Percentiles rank a stretch among this genome's conserved stretches.
These are phyloP conservation scores for Aspergillus awamori DNA, from an alignment of 2,329 filamentous ascomycete species.

Conservation along the genomic window DNA sequence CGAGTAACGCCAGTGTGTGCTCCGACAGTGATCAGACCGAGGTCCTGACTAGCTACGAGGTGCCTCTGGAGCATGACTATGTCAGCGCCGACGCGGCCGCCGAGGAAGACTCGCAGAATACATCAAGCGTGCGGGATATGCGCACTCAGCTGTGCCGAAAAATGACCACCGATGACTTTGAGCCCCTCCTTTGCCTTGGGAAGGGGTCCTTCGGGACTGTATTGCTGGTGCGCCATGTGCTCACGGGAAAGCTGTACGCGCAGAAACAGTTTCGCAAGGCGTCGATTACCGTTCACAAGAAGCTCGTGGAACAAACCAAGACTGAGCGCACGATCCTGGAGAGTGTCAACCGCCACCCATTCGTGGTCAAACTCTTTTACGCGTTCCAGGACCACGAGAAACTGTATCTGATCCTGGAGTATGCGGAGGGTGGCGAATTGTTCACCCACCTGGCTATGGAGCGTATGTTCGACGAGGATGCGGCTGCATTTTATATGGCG, in stretches of 20 bases:
- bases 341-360: conserved; percentile 93
- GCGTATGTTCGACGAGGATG: conserved; percentile 90
- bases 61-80: conserved; percentile 82
- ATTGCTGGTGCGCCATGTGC: conserved; percentile 83
- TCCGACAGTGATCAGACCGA: conserved; percentile 70
- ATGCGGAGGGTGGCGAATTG: conserved; percentile 93
- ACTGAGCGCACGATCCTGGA: conserved; percentile 94
- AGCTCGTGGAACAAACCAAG: conserved; percentile 94
- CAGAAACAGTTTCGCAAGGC: conserved; percentile 99
- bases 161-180: conserved; percentile 90
- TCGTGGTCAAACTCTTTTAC: conserved; percentile 97
- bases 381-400: conserved; percentile 98
- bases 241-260: conserved; percentile 86
- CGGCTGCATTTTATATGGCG: conserved; percentile 96
- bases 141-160: conserved; percentile 66
- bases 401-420: conserved; percentile 95
- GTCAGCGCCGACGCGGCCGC: conserved; percentile 61
- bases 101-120: conserved; percentile 36
- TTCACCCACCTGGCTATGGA: conserved; percentile 94
- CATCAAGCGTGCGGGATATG: conserved; percentile 59
- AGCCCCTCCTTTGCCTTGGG: conserved; percentile 85
- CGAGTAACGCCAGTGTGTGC: conserved; percentile 62
- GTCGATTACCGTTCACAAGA: conserved; percentile 91
- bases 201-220: conserved; percentile 97
- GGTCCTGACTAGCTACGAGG: conserved; percentile 77